Base-by-base conservation (phyloP, 1,284 basidiomycete genomes). In the Paramarasmius palmivorus region DNA sequence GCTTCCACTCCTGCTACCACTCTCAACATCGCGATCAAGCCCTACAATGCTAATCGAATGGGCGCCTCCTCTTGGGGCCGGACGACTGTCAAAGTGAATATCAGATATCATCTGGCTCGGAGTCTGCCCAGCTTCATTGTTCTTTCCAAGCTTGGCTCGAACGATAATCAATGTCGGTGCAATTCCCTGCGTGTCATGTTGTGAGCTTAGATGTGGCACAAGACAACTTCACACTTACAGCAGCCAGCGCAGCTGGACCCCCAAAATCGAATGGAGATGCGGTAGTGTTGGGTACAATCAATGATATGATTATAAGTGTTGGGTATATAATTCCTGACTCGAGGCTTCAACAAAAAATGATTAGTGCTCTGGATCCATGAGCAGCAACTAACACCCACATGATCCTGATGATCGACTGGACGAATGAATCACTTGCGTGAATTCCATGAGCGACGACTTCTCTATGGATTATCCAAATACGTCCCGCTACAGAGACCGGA, bases 161-260 rank as follows among this genome's bases (percentile, higher is more conserved):
- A 46, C 44, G 22, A 46, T 46, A 32, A 46, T 46, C 14, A 46
- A n/a, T 12, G 44, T 46, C 25, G 44, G 44, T 46, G 44, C 44
- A 25, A 46, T 19, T 46, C 44, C 44, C 44, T 46, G 44, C 9
- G 19, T 3, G 29, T 32, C 29, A 12, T 32, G 12, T 32, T 32
- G 12, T 12, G 6, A 32, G n/a, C n/a, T 32, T 15, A 25, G 41
- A 44, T 32, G 29, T 32, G 10, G 5, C 20, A 20, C 12, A 23
- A 17, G 15, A 46, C 19, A 19, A 25, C 19, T 26, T n/a, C n/a
- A n/a, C 23, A 29, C 41, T 20, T 44, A 44, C 44, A 17, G 44
- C 44, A n/a, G 17, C 29, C 6, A 46, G 44, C 23, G 25, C 44
- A 12, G 44, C 25, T 20, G 29, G 12, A 3, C 22, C 22, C 9